Conservation (phyloP, 176 grass and related monocot genomes). For the Oryza meridionalis region DNA sequence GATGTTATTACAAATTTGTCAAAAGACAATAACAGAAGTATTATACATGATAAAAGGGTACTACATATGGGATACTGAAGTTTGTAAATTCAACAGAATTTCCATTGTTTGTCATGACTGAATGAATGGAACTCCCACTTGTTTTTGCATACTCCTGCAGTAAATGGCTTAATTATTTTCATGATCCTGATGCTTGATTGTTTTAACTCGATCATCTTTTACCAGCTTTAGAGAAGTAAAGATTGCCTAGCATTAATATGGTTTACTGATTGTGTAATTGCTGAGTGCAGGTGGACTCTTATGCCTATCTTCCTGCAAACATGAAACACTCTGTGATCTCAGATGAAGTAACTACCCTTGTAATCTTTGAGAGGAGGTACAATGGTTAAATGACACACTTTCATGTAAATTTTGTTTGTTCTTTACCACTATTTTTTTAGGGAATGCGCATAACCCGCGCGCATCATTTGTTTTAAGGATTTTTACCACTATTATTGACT, state of each 20-base stretch:
- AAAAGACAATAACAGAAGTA: not conserved
- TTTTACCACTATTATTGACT: constrained; percentile 2
- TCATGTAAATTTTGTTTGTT: constrained; percentile 6
- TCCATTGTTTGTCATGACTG: not conserved
- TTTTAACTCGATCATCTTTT: constrained; percentile 5
- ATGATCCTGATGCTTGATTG: not conserved
- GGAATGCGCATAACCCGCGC: too few species aligned
- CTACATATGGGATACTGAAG: too few species aligned
- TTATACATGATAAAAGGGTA: too few species aligned
- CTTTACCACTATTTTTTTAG: not conserved
- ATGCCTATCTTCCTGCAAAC: constrained; percentile 94
- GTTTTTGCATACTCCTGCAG: not conserved
- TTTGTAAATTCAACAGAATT: too few species aligned
- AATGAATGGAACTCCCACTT: not conserved
- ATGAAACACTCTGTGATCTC: constrained; percentile 65
- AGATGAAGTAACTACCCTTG: constrained; percentile 57
- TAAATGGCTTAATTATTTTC: not conserved
- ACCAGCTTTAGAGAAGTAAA: constrained; percentile 17
- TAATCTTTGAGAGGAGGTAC: constrained; percentile 87
- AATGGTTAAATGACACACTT: constrained; percentile 36
- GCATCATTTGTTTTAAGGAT: too few species aligned
- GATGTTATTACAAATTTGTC: constrained; percentile 8
- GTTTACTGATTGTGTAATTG: constrained; percentile 22
- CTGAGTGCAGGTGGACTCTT: constrained; percentile 78
- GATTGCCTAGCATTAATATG: not conserved